Conservation (phyloP, 1,284 basidiomycete genomes). For the Naganishia cerealis region DNA sequence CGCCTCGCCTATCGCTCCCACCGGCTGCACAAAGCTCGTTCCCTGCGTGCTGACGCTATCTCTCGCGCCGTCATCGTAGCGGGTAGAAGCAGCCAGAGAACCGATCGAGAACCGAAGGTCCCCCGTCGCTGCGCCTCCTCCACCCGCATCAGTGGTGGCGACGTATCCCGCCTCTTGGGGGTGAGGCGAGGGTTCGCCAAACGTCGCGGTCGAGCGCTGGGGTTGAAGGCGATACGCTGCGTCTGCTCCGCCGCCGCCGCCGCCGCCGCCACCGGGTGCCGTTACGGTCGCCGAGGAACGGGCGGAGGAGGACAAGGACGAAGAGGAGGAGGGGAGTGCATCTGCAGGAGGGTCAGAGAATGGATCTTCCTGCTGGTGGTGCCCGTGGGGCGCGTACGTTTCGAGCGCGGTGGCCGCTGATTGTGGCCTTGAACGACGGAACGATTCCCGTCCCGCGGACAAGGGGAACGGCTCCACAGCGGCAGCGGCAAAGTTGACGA, state of each 20-base stretch:
- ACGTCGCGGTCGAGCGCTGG: conserved; percentile 23
- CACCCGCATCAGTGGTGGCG: no score
- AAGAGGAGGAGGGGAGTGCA: not conserved
- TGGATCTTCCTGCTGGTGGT: no score
- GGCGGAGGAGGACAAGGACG: no score
- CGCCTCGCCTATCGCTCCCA: conserved; percentile 33
- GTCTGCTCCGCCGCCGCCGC: no score
- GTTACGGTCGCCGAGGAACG: not conserved
- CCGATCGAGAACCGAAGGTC: conserved; percentile 55
- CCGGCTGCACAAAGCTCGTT: no score
- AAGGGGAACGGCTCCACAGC: not conserved
- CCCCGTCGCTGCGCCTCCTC: no score
- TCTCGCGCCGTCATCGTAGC: not conserved
- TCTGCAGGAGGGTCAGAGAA: conserved; percentile 15
- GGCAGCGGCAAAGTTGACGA: conserved; percentile 44
- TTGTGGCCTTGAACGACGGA: conserved; percentile 1
- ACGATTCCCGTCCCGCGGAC: not conserved
- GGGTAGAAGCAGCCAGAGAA: conserved; percentile 38
- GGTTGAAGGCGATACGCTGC: not conserved
- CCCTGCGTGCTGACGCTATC: conserved; percentile 40
- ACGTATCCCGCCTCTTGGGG: no score
- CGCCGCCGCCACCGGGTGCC: no score
- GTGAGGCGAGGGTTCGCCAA: conserved; percentile 21
- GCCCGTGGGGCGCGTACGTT: no score
- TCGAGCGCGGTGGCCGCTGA: not conserved